Percentiles rank a stretch among this genome's conserved stretches.
These are phyloP conservation scores for Yarrowia sp. DNA, from an alignment of 805 yeast species.

Conservation along the genomic window DNA sequence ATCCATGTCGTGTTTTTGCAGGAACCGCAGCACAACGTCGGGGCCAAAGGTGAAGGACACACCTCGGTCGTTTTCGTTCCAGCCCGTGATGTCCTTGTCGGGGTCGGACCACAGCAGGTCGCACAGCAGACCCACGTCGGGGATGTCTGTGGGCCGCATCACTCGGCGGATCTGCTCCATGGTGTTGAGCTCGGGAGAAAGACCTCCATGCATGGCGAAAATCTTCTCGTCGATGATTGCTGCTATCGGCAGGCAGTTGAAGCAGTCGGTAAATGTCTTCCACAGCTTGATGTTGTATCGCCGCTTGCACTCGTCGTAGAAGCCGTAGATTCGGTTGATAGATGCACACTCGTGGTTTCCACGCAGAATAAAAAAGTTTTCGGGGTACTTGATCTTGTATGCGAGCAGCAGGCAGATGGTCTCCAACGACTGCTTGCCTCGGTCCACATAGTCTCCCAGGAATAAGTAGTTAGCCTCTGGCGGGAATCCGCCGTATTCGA, in stretches of 20 bases:
- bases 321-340: conserved; percentile 95
- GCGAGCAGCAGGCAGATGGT: conserved; percentile 92
- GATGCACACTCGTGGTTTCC: conserved; percentile 99
- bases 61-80: conserved; percentile 99
- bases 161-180: conserved; percentile 99
- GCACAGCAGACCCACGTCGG: conserved; percentile 94
- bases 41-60: conserved; percentile 99
- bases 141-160: conserved; percentile 99
- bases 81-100: conserved; percentile 95
- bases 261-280: conserved; percentile 98
- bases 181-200: conserved; percentile 93
- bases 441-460: conserved; percentile 95
- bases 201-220: conserved; percentile 98
- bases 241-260: conserved; percentile 97
- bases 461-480: conserved; percentile 97
- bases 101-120: conserved; percentile 98
- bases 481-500: conserved; percentile 98
- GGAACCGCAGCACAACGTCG: conserved; percentile 91
- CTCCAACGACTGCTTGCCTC: conserved; percentile 96
- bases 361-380: conserved; percentile 91
- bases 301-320: conserved; percentile 95
- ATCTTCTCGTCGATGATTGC: conserved; percentile 97
- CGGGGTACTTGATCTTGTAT: conserved; percentile 96
- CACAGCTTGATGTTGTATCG: conserved; percentile 97
- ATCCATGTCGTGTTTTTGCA: conserved; percentile 97